These are phyloP conservation scores for Gnaphalium uliginosum DNA, from an alignment of 129 eudicot genomes.

Conservation along the genomic window DNA sequence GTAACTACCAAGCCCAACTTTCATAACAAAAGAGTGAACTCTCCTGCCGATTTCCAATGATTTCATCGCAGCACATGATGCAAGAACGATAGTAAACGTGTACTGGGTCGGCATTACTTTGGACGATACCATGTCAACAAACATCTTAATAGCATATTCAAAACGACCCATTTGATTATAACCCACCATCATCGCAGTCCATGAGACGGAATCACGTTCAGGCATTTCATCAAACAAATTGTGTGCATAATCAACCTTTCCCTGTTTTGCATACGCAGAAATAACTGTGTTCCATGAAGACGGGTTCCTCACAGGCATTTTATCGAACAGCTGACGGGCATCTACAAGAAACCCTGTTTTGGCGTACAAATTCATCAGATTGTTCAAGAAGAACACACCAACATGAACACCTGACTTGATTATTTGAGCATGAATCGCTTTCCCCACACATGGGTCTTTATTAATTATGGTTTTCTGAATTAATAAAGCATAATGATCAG, in stretches of 20 bases:
- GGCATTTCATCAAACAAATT: constrained; percentile 54
- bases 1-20: constrained; percentile 52
- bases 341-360: constrained; percentile 51
- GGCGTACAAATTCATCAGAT: constrained; percentile 55
- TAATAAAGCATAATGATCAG: constrained; percentile 48
- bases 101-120: constrained; percentile 58
- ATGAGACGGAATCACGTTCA: constrained; percentile 72
- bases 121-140: constrained; percentile 50
- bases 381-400: constrained; percentile 62
- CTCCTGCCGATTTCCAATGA: constrained; percentile 55
- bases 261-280: constrained; percentile 76
- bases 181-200: constrained; percentile 78
- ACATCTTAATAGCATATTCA: constrained; percentile 45
- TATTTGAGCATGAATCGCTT: constrained; percentile 50
- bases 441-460: constrained; percentile 44
- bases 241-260: constrained; percentile 44
- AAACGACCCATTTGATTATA: constrained; percentile 61
- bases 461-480: constrained; percentile 53
- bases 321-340: constrained; percentile 56
- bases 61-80: constrained; percentile 61
- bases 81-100: constrained; percentile 64
- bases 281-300: constrained; percentile 76
- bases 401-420: constrained; percentile 65
- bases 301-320: constrained; percentile 57
- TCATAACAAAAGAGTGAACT: constrained; percentile 60